Evolutionary conservation across 1,284 basidiomycete species (phyloP), one percentile per base, ranked within the genome.

Genomic region (Naganishia sp.): DNA sequence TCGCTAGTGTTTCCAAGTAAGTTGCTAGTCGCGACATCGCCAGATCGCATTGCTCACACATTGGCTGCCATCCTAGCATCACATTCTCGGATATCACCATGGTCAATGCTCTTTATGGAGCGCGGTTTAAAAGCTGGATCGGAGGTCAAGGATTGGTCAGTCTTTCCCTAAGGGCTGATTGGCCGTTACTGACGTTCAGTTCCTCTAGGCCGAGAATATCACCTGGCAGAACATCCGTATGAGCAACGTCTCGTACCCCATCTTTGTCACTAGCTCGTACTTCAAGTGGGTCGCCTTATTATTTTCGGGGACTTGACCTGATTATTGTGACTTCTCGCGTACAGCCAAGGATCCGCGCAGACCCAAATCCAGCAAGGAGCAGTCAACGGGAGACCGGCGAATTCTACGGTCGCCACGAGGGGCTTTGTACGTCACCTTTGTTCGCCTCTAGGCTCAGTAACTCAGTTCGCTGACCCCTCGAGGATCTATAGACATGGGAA

Each of bases 231-330:
- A 49, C 42, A 50, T 62, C 0, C 41, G 41, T 0, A n/a, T 51
- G 17, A 71, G 79, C 45, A 77, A 81, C 65, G 82, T 82, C 9
- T 81, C 80, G 4, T 82, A 80, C 55, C 80, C 80, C 9, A 81
- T 83, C 52, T 83, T 81, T 71, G 76, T 83, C 62, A 83, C 83
- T 3, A 82, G 83, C 73, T 83, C 82, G 75, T 84, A 72, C 64
- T 73, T 72, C 41, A 70, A 69, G 58, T 69, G 45, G 61, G 32
- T 46, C 28, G 58, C 25, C 35, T 10, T 9, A n/a, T 39, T 9
- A 4, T 13, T 39, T 39, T 39, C 4, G 2, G 28, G 10, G 35
- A 39, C 35, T 39, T 9, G 4, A 39, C 10, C 55, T 56, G 39
- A 25, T 62, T 28, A 51, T 64, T 43, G 57, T 17, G 42, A 23